Conservation (phyloP, 1,284 basidiomycete genomes). For the Cutaneotrichosporon sp. region DNA sequence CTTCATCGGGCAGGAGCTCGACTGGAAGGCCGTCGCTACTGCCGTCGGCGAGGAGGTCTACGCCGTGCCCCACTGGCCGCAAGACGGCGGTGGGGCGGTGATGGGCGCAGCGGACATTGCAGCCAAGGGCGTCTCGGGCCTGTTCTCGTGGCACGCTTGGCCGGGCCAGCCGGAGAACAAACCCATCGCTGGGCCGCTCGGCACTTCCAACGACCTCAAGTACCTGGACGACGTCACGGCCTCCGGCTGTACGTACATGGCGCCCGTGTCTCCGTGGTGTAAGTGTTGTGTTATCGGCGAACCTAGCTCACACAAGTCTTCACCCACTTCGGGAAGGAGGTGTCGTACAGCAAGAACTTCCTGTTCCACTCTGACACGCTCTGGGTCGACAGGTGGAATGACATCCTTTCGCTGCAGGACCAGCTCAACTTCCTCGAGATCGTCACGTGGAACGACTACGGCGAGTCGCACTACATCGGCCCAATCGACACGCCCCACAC, state of each 20-base stretch:
- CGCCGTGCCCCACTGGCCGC: conserved; percentile 40
- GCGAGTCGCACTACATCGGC: conserved; percentile 47
- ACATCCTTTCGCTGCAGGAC: conserved; percentile 35
- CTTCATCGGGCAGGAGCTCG: conserved; percentile 46
- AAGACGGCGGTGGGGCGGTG: conserved; percentile 10
- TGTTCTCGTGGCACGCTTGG: conserved; percentile 48
- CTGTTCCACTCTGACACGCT: conserved; percentile 46
- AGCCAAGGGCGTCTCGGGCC: conserved; percentile 32
- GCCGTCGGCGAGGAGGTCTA: conserved; percentile 32
- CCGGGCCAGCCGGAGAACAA: conserved; percentile 37
- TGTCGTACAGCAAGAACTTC: conserved; percentile 47
- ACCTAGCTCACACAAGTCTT: conserved; percentile 34
- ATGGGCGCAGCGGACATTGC: conserved; percentile 15
- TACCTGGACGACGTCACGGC: conserved; percentile 27
- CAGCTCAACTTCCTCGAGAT: conserved; percentile 40
- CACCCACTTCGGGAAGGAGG: conserved; percentile 45
- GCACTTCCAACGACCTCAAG: conserved; percentile 26
- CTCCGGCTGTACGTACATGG: conserved; percentile 42
- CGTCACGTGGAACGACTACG: conserved; percentile 50
- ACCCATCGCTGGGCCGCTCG: conserved; percentile 31
- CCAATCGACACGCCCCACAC: conserved; percentile 35
- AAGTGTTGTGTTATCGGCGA: conserved; percentile 6
- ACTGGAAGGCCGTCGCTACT: conserved; percentile 31
- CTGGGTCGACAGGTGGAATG: conserved; percentile 47
- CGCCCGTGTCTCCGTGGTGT: conserved; percentile 47